These are phyloP conservation scores for Beauveria rudraprayagi DNA, from an alignment of 2,329 filamentous ascomycete species.

Conservation along the genomic window DNA sequence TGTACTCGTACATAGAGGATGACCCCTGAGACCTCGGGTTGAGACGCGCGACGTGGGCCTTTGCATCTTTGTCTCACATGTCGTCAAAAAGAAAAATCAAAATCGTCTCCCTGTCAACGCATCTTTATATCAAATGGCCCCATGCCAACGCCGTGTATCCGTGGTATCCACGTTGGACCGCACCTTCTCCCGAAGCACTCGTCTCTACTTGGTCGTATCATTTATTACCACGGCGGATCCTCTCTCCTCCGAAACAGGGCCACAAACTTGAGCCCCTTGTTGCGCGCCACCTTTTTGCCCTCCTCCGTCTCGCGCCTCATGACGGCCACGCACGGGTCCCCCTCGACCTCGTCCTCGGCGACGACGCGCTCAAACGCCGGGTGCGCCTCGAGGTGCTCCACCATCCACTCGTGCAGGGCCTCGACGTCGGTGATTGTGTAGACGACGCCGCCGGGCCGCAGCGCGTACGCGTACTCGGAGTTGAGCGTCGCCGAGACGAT, in stretches of 20 bases:
- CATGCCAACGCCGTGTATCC: background rate
- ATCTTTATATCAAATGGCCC: background rate
- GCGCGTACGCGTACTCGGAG: slow-evolving; percentile 85
- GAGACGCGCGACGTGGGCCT: no score
- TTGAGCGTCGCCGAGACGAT: slow-evolving; percentile 86
- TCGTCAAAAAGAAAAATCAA: no score
- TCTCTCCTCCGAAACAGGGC: slow-evolving; percentile 76
- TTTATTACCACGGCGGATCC: slow-evolving; percentile 64
- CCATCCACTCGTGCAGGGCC: slow-evolving; percentile 90
- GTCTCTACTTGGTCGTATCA: no score
- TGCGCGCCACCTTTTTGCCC: slow-evolving; percentile 90
- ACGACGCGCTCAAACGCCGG: slow-evolving; percentile 75
- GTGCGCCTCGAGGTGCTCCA: slow-evolving; percentile 71
- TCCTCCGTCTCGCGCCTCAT: slow-evolving; percentile 89
- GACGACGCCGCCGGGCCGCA: slow-evolving; percentile 74
- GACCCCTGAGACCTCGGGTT: no score
- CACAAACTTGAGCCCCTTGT: slow-evolving; percentile 84
- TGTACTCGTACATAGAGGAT: no score
- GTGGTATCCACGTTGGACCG: background rate
- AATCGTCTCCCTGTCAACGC: no score
- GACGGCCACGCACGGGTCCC: slow-evolving; percentile 61
- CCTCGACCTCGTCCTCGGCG: slow-evolving; percentile 55
- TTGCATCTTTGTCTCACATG: no score
- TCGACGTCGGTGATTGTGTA: slow-evolving; percentile 98
- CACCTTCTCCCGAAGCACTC: background rate